Conservation (phyloP, 2,329 filamentous ascomycete species). For the Epichloe uncinata region DNA sequence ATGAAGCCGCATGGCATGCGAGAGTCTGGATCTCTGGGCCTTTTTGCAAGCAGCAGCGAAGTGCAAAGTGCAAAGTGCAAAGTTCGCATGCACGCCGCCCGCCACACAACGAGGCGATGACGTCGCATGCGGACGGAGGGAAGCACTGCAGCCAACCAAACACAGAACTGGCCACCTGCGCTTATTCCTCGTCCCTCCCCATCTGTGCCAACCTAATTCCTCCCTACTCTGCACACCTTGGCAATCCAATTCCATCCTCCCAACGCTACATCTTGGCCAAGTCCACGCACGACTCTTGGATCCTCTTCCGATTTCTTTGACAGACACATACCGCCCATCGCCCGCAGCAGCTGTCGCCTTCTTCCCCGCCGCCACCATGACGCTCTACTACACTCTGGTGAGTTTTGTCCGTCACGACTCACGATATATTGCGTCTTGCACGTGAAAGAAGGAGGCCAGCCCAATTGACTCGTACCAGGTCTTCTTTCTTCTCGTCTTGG, state of each 20-base stretch:
- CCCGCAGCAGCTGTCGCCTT: conserved; percentile 7
- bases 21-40: no score
- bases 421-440: no score
- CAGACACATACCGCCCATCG: no score
- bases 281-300: neutral
- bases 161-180: no score
- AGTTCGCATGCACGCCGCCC: neutral
- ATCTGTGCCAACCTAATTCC: no score
- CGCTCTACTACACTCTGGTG: conserved; percentile 45
- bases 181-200: no score
- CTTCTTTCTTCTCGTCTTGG: conserved; percentile 67
- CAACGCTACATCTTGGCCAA: conserved; percentile 1
- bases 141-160: no score
- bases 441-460: neutral
- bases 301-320: neutral
- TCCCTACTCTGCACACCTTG: neutral
- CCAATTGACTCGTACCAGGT: conserved; percentile 40
- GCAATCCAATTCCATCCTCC: neutral
- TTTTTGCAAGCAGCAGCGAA: no score
- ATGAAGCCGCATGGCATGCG: no score
- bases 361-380: conserved; percentile 28
- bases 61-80: no score
- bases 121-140: conserved; percentile 13
- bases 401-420: conserved; percentile 8
- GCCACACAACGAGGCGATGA: conserved; percentile 17